Evolutionary conservation across 148 eudicot genomes (phyloP), one percentile per base, ranked within the genome.

Genomic region (Rhododendron molle): DNA sequence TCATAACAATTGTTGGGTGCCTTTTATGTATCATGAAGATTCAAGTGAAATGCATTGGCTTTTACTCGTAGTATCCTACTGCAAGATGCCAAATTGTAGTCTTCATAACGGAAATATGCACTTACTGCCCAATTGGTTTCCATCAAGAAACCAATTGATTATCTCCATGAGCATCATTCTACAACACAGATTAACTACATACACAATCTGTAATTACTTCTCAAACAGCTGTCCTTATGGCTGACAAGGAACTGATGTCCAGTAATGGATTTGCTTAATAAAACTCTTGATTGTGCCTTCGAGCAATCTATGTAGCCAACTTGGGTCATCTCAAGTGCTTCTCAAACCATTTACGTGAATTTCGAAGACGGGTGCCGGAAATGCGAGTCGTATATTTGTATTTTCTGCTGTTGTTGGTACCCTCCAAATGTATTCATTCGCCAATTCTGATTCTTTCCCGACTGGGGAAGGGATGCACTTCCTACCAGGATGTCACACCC

Each of bases 231-330:
- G 28, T n/a, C 72, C 32, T 26, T 2, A 11, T n/a, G 32, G 72
- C 72, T 65, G 72, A 65, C 72, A 65, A 65, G 72, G 72, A 65
- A 65, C 71, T n/a, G 71, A 23, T n/a, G 72, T n/a, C 30, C 72
- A 65, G 32, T 26, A 9, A n/a, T 65, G 72, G 72, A 65, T 65
- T n/a, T 26, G 72, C 32, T 65, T 65, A 65, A n/a, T 65, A n/a
- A 11, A 65, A 65, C 30, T 23, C 30, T 65, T 65, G 0, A 0
- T 3, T 8, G 30, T n/a, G 14, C 30, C 71, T 65, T 65, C 32
- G 1, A 65, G 30, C 14, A 65, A 65, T 10, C 72, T n/a, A 10
- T n/a, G 26, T 65, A 62, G 72, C 72, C 30, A 65, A n/a, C 72
- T 3, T n/a, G 26, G 72, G 32, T 65, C 72, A 65, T 65, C 32